Conservation (phyloP, 2,329 filamentous ascomycete species). For the Colletotrichum sp. region DNA sequence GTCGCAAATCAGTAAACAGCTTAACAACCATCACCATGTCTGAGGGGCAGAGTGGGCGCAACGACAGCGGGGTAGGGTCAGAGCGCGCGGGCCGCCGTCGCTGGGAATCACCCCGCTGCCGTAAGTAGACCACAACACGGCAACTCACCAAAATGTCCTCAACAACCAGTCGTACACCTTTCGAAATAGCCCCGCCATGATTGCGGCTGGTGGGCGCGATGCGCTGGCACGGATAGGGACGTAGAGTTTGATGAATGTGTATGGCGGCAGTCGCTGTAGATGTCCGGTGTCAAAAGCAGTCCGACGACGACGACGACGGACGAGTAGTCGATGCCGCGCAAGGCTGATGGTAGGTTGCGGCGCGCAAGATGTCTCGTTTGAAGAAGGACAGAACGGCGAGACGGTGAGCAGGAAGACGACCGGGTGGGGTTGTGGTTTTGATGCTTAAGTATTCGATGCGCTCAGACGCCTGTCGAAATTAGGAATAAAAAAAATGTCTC, state of each 20-base stretch:
- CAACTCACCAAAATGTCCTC: slow-evolving; percentile 91
- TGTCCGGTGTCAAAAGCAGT: not conserved
- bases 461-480: slow-evolving; percentile 35
- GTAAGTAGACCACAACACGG: not conserved
- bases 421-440: slow-evolving; percentile 32
- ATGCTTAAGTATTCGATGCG: slow-evolving; percentile 43
- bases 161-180: slow-evolving; percentile 98
- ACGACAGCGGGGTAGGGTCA: slow-evolving; percentile 6
- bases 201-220: slow-evolving; percentile 32
- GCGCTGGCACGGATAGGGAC: slow-evolving; percentile 5
- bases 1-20: slow-evolving; percentile 24
- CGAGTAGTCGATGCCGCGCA: slow-evolving; percentile 18
- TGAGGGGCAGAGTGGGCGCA: slow-evolving; percentile 3
- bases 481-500: slow-evolving; percentile 44
- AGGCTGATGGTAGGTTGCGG: not conserved
- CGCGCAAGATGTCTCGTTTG: slow-evolving; percentile 1
- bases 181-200: slow-evolving; percentile 91
- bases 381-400: slow-evolving; percentile 19
- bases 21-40: not conserved
- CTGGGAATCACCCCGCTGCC: slow-evolving; percentile 6
- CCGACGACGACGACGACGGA: not conserved
- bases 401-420: slow-evolving; percentile 27
- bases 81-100: slow-evolving; percentile 9
- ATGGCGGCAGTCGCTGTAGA: not conserved
- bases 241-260: not conserved